Conservation (phyloP, 805 yeast genomes). For the Cyberlindnera maclurae region DNA sequence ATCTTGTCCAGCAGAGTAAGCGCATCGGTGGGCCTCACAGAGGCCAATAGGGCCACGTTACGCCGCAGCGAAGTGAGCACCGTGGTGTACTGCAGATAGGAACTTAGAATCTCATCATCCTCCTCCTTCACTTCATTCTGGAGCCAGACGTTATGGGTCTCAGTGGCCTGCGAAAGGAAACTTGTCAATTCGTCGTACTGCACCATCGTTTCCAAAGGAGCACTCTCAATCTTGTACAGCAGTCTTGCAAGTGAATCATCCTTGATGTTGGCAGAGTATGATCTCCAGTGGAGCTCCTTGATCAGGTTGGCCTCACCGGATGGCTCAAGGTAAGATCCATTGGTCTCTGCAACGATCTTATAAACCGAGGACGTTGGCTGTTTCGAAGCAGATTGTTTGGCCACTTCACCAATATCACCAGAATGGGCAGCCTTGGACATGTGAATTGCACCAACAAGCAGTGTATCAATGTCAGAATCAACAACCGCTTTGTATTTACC, state of each 20-base stretch:
- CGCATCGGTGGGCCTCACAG: conserved; percentile 26
- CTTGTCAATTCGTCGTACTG: conserved; percentile 50
- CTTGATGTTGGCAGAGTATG: conserved; percentile 52
- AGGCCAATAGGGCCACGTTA: conserved; percentile 34
- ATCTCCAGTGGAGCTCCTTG: conserved; percentile 48
- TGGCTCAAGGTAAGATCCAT: conserved; percentile 14
- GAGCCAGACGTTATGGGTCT: conserved; percentile 49
- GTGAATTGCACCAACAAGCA: conserved; percentile 46
- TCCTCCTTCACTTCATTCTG: conserved; percentile 43
- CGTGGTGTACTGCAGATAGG: conserved; percentile 67
- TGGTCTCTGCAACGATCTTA: conserved; percentile 31
- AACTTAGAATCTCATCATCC: conserved; percentile 60
- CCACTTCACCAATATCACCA: conserved; percentile 42
- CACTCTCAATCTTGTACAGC: conserved; percentile 35
- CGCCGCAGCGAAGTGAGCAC: conserved; percentile 64
- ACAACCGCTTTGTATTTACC: conserved; percentile 46
- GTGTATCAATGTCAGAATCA: conserved; percentile 57
- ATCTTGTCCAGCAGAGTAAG: conserved; percentile 35
- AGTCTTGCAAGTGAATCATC: conserved; percentile 68
- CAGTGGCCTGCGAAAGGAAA: conserved; percentile 67
- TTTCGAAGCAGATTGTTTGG: conserved; percentile 37
- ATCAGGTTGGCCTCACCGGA: conserved; percentile 26
- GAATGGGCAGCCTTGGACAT: conserved; percentile 31
- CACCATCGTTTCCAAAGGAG: conserved; percentile 29
- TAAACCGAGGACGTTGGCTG: conserved; percentile 25